Evolutionary conservation across 2,329 filamentous ascomycete genomes (phyloP), one percentile per base, ranked within the genome.

Genomic region (Aureobasidium sp.): DNA sequence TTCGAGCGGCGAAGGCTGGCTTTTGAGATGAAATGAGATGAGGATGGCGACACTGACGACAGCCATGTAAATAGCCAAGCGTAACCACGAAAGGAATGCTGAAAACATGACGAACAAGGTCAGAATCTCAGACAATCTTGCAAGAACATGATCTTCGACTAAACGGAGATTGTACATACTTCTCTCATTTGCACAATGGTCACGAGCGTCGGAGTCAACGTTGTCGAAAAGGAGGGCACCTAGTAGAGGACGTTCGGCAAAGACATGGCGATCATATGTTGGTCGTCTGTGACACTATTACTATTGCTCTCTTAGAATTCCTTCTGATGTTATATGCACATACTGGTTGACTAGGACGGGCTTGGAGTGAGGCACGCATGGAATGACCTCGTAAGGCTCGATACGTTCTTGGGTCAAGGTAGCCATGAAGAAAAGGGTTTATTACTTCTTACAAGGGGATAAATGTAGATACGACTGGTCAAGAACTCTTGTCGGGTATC

Each of bases 31-130:
- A 73, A 99, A 99, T 15, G 90, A 95, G 54, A 96, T 80, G 10
- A 95, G 85, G 66, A 99, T 96, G 54, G 94, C 93, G 33, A 95
- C 83, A 29, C 89, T 84, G 9, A 97, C 90, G 55, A 99, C 80
- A 65, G 90, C 85, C 82, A 97, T 92, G 76, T 96, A 96, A 67
- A 96, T 84, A 33, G 89, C 86, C 2, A 97, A 82, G 4, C 92
- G 86, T 21, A 97, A 84, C 81, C 94, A 96, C 1, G 93, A 94
- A 29, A 97, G 85, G 70, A 96, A 96, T 0, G 84, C 75, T 78
- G 60, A 6, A 21, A 13, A 37, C 4, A n/a, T 15, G 27, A 29
- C 1, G 5, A 9, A n/a, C 46, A 54, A 38, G 11, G 57, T 53
- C 21, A 53, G 35, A 29, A n/a, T 10, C 3, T 25, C 7, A 9